A percentile compares a stretch with the other conserved stretches of the same genome.
These are phyloP conservation scores for Toxicodendron radicans DNA, from an alignment of 345 rosid species.

Conservation along the genomic window DNA sequence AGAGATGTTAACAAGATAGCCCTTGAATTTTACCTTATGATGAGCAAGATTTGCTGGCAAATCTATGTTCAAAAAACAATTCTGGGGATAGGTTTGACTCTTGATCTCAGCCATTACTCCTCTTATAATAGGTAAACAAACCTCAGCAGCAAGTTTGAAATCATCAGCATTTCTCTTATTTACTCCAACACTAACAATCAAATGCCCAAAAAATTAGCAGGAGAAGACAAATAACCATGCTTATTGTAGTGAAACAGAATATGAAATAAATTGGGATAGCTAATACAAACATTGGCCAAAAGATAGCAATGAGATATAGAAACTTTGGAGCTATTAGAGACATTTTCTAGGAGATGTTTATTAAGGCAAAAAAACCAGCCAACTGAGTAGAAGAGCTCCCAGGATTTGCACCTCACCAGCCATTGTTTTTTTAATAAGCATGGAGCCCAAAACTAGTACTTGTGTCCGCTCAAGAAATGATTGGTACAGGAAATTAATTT, in stretches of 20 bases:
- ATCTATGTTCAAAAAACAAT: slow-evolving; percentile 75
- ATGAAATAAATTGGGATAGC: not conserved
- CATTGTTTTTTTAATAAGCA: too few species aligned
- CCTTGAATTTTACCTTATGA: slow-evolving; percentile 60
- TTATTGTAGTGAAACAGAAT: not conserved
- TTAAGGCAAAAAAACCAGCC: too few species aligned
- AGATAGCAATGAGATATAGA: too few species aligned
- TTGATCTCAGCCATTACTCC: slow-evolving; percentile 52
- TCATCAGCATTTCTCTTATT: slow-evolving; percentile 53
- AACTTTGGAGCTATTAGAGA: too few species aligned
- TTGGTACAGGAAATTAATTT: not conserved
- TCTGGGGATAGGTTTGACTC: slow-evolving; percentile 52
- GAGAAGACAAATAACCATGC: not conserved
- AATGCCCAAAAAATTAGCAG: not conserved
- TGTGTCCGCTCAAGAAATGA: not conserved
- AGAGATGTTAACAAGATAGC: not conserved
- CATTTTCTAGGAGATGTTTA: too few species aligned
- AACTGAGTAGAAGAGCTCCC: too few species aligned
- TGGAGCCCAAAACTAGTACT: too few species aligned
- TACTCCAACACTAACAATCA: slow-evolving; percentile 48
- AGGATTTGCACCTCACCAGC: too few species aligned
- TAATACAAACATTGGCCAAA: too few species aligned
- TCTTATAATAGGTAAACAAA: slow-evolving; percentile 70
- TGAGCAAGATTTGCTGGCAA: slow-evolving; percentile 64
- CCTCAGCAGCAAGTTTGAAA: slow-evolving; percentile 72